Percentiles rank a stretch among this genome's conserved stretches.
Conservation (phyloP, 352 stramenopile genomes). For the Globisporangium canariense region DNA sequence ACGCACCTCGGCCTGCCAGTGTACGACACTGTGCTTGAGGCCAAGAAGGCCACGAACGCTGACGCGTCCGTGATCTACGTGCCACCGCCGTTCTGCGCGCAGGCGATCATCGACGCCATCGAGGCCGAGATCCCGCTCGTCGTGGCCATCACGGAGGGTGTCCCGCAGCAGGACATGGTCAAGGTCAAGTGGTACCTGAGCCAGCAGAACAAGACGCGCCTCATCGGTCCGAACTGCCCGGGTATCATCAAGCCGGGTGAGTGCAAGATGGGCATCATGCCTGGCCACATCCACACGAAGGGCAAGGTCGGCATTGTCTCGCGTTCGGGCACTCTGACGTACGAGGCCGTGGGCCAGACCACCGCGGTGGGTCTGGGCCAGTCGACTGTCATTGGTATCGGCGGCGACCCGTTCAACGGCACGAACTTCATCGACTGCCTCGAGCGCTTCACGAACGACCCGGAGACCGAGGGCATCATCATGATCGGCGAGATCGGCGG, state of each 20-base stretch:
- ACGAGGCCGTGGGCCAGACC: slow-evolving; percentile 99
- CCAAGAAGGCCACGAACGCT: slow-evolving; percentile 83
- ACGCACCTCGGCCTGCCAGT: slow-evolving; percentile 98
- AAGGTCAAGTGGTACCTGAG: slow-evolving; percentile 95
- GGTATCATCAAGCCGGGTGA: slow-evolving; percentile 99
- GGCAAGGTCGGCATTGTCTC: slow-evolving; percentile 99
- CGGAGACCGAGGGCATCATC: slow-evolving; percentile 98
- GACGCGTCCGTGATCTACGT: slow-evolving; percentile 99
- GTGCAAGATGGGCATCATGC: slow-evolving; percentile 99
- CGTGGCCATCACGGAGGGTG: slow-evolving; percentile 99
- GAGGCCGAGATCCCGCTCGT: slow-evolving; percentile 95
- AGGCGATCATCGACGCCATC: slow-evolving; percentile 98
- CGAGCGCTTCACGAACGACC: slow-evolving; percentile 98
- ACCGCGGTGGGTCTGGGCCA: slow-evolving; percentile 96
- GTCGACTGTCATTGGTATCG: slow-evolving; percentile 99
- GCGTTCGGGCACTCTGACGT: slow-evolving; percentile 97
- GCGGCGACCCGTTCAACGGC: slow-evolving; percentile 99
- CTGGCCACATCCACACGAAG: slow-evolving; percentile 98
- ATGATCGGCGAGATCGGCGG: slow-evolving; percentile 99
- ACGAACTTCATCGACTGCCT: slow-evolving; percentile 99
- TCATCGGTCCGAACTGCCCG: slow-evolving; percentile 99
- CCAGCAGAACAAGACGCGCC: slow-evolving; percentile 91
- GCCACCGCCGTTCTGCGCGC: slow-evolving; percentile 96
- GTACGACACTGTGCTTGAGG: slow-evolving; percentile 95
- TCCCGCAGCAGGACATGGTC: slow-evolving; percentile 99